Percentiles rank a stretch among this genome's conserved stretches.
Evolutionary conservation across 208 protist species (phyloP).

Genomic region (Porcisia deanei): DNA sequence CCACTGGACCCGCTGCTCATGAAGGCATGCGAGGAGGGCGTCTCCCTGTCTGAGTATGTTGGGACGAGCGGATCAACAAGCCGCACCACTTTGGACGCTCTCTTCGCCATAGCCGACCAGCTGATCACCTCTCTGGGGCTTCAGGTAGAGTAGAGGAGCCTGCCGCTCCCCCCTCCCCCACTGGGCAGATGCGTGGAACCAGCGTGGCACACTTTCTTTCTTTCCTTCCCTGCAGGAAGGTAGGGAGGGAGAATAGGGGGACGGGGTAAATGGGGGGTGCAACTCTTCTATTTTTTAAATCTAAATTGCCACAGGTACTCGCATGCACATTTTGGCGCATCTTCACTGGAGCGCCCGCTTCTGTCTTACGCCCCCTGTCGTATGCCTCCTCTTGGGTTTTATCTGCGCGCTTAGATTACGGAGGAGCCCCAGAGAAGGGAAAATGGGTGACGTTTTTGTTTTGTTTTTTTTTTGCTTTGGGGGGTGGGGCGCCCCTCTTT

Average conservation of each 20-base stretch:
- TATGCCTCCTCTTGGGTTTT: not conserved
- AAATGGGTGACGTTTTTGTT: not conserved
- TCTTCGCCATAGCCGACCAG: conserved; percentile 45
- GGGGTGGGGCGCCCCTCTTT: not conserved
- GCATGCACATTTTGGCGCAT: not conserved
- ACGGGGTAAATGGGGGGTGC: not conserved
- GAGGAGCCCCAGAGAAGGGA: not conserved
- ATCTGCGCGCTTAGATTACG: not conserved
- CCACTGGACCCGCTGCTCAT: conserved; percentile 92
- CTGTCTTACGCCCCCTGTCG: not conserved
- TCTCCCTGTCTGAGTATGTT: conserved; percentile 53
- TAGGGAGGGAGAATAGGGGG: not conserved
- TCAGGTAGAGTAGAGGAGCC: conserved; percentile 12
- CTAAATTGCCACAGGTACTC: not conserved
- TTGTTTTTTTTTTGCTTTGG: not conserved
- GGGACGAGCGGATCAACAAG: conserved; percentile 27
- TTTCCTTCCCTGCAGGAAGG: not conserved
- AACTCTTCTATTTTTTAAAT: not conserved
- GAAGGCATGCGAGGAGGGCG: conserved; percentile 90
- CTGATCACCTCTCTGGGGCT: conserved; percentile 47
- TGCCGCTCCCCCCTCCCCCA: not conserved
- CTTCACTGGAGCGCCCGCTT: not conserved
- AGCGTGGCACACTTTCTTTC: not conserved
- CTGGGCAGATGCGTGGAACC: too few relatives aligned
- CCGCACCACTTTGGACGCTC: conserved; percentile 49